Evolutionary conservation across 2,329 filamentous ascomycete species (phyloP).

Genomic region (Hypoxylon sp.): DNA sequence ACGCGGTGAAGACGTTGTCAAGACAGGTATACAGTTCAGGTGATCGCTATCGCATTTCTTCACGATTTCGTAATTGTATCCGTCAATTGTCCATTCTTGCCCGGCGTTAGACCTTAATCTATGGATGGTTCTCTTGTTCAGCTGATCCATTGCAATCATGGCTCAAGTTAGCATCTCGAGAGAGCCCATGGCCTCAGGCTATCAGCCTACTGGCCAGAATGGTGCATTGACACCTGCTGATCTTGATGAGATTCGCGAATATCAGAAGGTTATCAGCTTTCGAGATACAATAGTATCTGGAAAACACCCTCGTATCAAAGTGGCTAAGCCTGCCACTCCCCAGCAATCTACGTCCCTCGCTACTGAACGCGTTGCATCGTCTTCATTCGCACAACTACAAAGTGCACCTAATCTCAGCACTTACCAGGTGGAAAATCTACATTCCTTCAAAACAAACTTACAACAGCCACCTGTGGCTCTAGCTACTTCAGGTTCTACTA

Average conservation of each 20-base stretch:
- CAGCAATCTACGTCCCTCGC: conserved; percentile 47
- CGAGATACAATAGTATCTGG: conserved; percentile 86
- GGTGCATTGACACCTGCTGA: conserved; percentile 55
- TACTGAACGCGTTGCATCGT: conserved; percentile 47
- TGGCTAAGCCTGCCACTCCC: conserved; percentile 49
- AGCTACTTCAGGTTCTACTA: conserved; percentile 46
- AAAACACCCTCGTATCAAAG: conserved; percentile 75
- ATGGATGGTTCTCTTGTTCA: conserved; percentile 29
- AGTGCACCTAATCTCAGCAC: conserved; percentile 46
- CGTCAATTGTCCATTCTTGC: conserved; percentile 17
- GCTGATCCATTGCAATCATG: conserved; percentile 45
- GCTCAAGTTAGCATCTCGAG: conserved; percentile 46
- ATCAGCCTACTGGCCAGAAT: conserved; percentile 39
- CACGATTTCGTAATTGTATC: conserved; percentile 27
- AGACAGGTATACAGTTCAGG: conserved; percentile 13
- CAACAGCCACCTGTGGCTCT: conserved; percentile 54
- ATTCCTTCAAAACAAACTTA: conserved; percentile 58
- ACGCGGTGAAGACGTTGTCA: conserved; percentile 23
- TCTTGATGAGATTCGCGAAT: conserved; percentile 75
- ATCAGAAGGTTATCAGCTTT: conserved; percentile 84
- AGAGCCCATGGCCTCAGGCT: conserved; percentile 42
- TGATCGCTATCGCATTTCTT: conserved; percentile 17
- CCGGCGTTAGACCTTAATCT: conserved; percentile 28
- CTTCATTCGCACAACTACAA: conserved; percentile 39
- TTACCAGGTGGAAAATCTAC: conserved; percentile 53